Evolutionary conservation across 2,329 filamentous ascomycete species (phyloP), one percentile per base, ranked within the genome.

Genomic region (Incumbomyces delicatus): DNA sequence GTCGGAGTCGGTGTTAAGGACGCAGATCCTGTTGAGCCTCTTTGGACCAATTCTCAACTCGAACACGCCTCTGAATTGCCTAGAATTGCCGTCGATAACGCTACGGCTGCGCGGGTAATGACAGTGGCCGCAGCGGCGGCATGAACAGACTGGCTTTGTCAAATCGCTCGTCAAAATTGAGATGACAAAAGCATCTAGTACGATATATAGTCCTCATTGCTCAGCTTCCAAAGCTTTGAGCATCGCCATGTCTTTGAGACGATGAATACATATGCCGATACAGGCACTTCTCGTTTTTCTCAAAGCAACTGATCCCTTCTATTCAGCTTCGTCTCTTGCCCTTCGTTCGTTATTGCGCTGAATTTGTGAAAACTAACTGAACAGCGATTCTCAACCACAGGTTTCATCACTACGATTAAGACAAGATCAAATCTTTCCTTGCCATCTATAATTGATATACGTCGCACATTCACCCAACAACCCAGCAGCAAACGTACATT

Each of bases 1-100:
- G 86, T 96, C 49, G 92, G 90, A 44, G 92, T 98, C 7, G 92
- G 92, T 17, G 83, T 87, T 54, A 69, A 82, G 48, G 75, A 73
- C 41, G 75, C 74, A 13, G 66, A 72, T 46, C 75, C 77, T 34
- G 74, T 75, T 55, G 68, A 78, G 61, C 83, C 89, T n/a, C 81
- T 98, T 34, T 98, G 92, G 92, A 92, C 86, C 1, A 81, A 95
- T 59, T 73, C 77, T 58, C 92, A 98, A 74, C 78, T 98, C 47
- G 47, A 37, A 6, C 44, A 52, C 16, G 51, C 52, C 3, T 48
- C 51, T 34, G 43, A 47, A 12, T 30, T 43, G 17, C 22, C 50
- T 4, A 44, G 50, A 12, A 33, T 49, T 16, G 48, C 36, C 16
- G 46, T 37, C 14, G 50, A 53, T 33, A 41, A 53, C 18, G 47